Percentiles rank a stretch among this genome's conserved stretches.
phyloP scores from a whole-genome alignment of 768 basidiomycete genomes.

The Collybia mongolica region DNA sequence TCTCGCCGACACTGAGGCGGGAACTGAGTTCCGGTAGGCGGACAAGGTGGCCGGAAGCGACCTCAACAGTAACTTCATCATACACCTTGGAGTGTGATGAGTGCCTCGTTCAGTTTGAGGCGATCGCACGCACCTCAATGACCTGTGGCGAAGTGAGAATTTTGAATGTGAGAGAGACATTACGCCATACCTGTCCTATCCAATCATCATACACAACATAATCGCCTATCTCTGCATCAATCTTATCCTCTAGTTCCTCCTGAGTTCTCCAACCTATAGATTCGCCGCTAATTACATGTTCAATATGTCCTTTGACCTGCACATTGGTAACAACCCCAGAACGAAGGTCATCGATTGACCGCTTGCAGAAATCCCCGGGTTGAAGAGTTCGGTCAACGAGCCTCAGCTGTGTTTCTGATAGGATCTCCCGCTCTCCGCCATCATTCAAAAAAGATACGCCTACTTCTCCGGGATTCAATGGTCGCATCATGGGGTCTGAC shows the following conservation, averaged over 20 bases:
- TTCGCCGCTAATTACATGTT: constrained; percentile 70
- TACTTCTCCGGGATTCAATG: constrained; percentile 76
- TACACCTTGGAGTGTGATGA: constrained; percentile 53
- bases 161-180: background rate
- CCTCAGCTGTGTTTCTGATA: constrained; percentile 63
- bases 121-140: constrained; percentile 59
- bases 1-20: constrained; percentile 72
- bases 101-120: constrained; percentile 9
- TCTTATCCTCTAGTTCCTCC: constrained; percentile 54
- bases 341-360: constrained; percentile 66
- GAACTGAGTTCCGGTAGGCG: constrained; percentile 78
- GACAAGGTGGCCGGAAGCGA: constrained; percentile 62
- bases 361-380: constrained; percentile 81
- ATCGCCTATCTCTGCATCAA: constrained; percentile 73
- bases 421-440: constrained; percentile 59
- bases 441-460: constrained; percentile 68
- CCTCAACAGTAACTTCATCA: constrained; percentile 77
- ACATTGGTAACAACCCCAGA: constrained; percentile 74
- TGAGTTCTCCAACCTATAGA: constrained; percentile 60
- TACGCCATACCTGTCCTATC: constrained; percentile 78
- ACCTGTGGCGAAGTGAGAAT: constrained; percentile 39
- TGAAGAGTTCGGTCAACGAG: constrained; percentile 79
- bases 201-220: constrained; percentile 83
- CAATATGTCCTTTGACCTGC: constrained; percentile 62
- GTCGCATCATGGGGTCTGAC: constrained; percentile 73